A percentile compares a stretch with the other conserved stretches of the same genome.
phyloP scores from a whole-genome alignment of 2,329 filamentous ascomycete genomes.

The Cephalotrichum gorgonifer region DNA sequence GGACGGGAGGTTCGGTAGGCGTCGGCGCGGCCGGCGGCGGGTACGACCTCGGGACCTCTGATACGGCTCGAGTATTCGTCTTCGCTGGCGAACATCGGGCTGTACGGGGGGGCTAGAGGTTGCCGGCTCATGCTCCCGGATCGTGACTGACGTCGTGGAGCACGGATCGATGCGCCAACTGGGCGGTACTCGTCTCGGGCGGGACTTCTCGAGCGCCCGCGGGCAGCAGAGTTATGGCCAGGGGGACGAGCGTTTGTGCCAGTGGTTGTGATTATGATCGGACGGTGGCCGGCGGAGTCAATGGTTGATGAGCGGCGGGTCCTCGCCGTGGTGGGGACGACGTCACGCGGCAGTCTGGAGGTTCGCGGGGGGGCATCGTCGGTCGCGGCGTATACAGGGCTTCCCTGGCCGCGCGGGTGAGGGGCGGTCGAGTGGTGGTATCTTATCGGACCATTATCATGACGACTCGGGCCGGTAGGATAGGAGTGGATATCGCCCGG shows the following conservation, averaged over 20 bases:
- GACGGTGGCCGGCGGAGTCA: conserved; percentile 37
- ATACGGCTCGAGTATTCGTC: conserved; percentile 32
- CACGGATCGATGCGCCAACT: not conserved
- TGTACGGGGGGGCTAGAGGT: conserved; percentile 21
- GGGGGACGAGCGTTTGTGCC: conserved; percentile 30
- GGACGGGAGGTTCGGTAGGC: conserved; percentile 36
- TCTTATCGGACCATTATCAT: conserved; percentile 10
- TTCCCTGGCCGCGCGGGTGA: conserved; percentile 22
- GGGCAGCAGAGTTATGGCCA: conserved; percentile 23
- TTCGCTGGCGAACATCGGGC: conserved; percentile 35
- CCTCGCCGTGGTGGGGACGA: conserved; percentile 30
- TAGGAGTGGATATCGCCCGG: conserved; percentile 44
- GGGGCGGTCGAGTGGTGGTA: conserved; percentile 8
- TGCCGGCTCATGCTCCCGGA: conserved; percentile 34
- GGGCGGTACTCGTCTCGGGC: conserved; percentile 39
- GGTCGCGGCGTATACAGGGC: conserved; percentile 45
- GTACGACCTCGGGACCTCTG: conserved; percentile 18
- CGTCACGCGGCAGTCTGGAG: conserved; percentile 36
- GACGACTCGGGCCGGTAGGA: conserved; percentile 24
- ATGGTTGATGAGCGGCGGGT: conserved; percentile 29
- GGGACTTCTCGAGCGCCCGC: conserved; percentile 29
- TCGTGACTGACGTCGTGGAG: conserved; percentile 15
- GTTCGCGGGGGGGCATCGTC: conserved; percentile 39
- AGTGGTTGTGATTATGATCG: conserved; percentile 47
- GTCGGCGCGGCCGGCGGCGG: conserved; percentile 19